Base-by-base conservation (phyloP, 768 basidiomycete species). In the Dioszegia hungarica region DNA sequence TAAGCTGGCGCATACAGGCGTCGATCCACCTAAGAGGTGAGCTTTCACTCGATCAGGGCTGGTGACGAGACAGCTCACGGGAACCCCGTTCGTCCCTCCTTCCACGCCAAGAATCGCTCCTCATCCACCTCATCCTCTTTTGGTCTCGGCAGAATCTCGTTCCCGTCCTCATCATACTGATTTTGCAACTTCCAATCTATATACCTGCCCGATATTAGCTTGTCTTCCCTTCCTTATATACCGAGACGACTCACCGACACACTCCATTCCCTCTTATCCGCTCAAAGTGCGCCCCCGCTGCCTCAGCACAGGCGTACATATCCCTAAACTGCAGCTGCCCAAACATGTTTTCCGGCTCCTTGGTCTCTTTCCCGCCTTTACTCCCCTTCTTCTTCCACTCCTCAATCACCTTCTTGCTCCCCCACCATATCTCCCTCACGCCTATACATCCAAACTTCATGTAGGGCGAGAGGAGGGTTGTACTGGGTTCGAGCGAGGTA, bases 391-490 rank as follows among this genome's bases (percentile, higher is more conserved):
- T 62, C 38, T 58, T 59, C 52, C 59, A 74, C 19, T 58, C 39
- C 11, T 63, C 65, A 28, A 74, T 70, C 12, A 72, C 66, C 8
- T 64, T 57, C 36, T 74, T 66, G 25, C 68, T 66, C 1, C 66
- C 63, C 75, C 75, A 76, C 65, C 73, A 78, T 29, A 78, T 64
- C 53, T 71, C 72, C 10, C 78, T 51, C 1, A 77, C 63, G 27
- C 73, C 72, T 11, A 78, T 53, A 54, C 75, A 75, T 19, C 78
- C 78, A 46, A 78, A 78, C 53, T 77, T 78, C 53, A 74, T 49
- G 57, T 75, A 74, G 1, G 73, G 75, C 36, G 58, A 62, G 5
- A 77, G 55, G 9, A 73, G 48, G 3, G 77, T 77, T 14, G 74
- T 73, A 28, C 53, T 59, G 0, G 75, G 74, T 64, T 78, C 74